These are phyloP conservation scores for Solanum tarijense DNA, from an alignment of 257 asterid genomes.

Conservation along the genomic window DNA sequence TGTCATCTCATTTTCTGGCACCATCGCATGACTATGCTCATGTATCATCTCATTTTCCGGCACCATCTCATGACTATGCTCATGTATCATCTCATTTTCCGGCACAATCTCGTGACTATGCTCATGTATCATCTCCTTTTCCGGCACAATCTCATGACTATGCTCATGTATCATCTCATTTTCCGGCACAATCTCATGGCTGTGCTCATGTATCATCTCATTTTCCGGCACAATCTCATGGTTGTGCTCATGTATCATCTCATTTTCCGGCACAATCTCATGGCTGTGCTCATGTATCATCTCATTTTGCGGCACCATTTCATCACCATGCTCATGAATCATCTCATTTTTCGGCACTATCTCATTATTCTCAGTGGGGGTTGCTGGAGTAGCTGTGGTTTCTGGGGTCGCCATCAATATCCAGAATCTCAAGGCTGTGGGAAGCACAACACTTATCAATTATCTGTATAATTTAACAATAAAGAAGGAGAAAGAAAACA, in stretches of 20 bases:
- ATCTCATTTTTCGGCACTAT: not conserved
- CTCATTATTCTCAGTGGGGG: conserved; percentile 1
- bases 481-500: not conserved
- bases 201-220: not conserved
- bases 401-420: not conserved
- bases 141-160: not conserved
- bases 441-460: not conserved
- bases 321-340: not conserved
- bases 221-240: not conserved
- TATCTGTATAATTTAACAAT: not conserved
- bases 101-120: not conserved
- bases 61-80: not conserved
- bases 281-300: not conserved
- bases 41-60: not conserved
- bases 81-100: not conserved
- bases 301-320: not conserved
- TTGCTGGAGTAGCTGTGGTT: not conserved
- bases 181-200: not conserved
- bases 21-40: not conserved
- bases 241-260: not conserved
- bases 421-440: not conserved
- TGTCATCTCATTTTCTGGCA: not conserved
- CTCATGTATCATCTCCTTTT: not conserved
- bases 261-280: not conserved
- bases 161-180: not conserved